Base-by-base conservation (phyloP, 2,329 filamentous ascomycete genomes). In the Phyllosticta capitalensis region DNA sequence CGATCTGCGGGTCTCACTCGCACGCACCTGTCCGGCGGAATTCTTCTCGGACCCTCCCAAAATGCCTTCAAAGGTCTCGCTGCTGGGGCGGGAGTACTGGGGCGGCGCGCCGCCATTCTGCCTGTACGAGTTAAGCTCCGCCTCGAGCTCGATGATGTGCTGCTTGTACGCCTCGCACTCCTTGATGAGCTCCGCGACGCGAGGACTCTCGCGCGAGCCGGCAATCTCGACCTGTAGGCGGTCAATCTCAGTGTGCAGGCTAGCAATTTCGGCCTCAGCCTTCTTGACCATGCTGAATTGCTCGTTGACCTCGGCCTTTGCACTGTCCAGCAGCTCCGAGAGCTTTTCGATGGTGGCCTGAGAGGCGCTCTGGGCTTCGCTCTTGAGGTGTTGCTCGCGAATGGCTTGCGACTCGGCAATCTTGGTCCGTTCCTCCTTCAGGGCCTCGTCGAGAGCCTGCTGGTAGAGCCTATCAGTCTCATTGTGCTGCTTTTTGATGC, bases 81-180 rank as follows among this genome's bases (percentile, higher is more conserved):
- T 53, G 51, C 38, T 24, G 2, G 58, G 51, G 48, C 33, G 48
- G 9, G 28, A 26, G 58, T 59, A 59, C 28, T 55, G 58, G 19
- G 58, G 58, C 24, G 58, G 58, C 49, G 58, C 58, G 21, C 58
- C 58, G 6, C 58, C 58, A 20, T 55, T 55, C 20, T 59, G 58
- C 17, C 58, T 52, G 52, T 55, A 55, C 1, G 58, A 52, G 9
- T 38, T 19, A 20, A 59, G 21, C 14, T 59, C 58, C 7, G 58
- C 38, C 53, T 59, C 58, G 10, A 59, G 58, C 19, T 59, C 52
- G 28, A 55, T 55, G 9, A 59, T 30, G n/a, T 53, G 58, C 53
- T 55, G 52, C 52, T 59, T 59, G 52, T 55, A 59, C 14, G 52
- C 24, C 20, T 59, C 58, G 58, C 58, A 59, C 58, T 59, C 58